Percentiles rank a stretch among this genome's conserved stretches.
These are phyloP conservation scores for Trichoderma sp. DNA, from an alignment of 2,329 filamentous ascomycete species.

Conservation along the genomic window DNA sequence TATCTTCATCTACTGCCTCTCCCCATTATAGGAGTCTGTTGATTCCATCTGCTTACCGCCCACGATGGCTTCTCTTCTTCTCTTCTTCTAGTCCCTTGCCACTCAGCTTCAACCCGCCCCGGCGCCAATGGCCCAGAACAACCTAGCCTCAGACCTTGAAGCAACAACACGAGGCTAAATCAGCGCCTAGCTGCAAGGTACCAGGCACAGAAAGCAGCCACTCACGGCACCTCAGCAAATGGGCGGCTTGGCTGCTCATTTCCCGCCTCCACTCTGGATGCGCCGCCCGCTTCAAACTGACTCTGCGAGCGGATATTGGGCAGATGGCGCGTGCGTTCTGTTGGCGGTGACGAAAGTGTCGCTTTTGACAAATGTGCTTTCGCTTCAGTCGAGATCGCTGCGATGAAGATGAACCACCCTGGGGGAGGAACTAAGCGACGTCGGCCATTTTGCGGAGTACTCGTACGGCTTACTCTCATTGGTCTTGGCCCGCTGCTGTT, in stretches of 20 bases:
- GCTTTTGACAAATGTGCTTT: not conserved
- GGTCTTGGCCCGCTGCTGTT: not conserved
- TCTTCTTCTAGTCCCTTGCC: not conserved
- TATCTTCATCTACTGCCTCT: not conserved
- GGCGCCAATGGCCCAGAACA: not conserved
- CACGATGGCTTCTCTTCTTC: not conserved
- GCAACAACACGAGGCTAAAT: conserved; percentile 7
- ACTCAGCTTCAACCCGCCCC: not conserved
- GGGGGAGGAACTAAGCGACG: conserved; percentile 2
- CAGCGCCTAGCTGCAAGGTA: conserved; percentile 10
- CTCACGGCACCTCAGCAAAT: not conserved
- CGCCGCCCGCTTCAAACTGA: not conserved
- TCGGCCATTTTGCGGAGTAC: conserved; percentile 15
- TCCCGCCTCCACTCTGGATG: conserved; percentile 12
- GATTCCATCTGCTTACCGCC: not conserved
- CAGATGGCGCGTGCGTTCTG: not conserved
- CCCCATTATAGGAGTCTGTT: not conserved
- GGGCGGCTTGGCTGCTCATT: conserved; percentile 10
- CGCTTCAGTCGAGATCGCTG: not conserved
- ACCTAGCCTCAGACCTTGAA: not conserved
- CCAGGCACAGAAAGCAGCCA: conserved; percentile 11
- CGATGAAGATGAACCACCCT: conserved; percentile 3
- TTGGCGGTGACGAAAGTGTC: conserved; percentile 4
- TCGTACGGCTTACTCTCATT: not conserved
- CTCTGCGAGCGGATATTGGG: not conserved